Evolutionary conservation across 768 basidiomycete species (phyloP).

Genomic region (Antrodiella citrinella): DNA sequence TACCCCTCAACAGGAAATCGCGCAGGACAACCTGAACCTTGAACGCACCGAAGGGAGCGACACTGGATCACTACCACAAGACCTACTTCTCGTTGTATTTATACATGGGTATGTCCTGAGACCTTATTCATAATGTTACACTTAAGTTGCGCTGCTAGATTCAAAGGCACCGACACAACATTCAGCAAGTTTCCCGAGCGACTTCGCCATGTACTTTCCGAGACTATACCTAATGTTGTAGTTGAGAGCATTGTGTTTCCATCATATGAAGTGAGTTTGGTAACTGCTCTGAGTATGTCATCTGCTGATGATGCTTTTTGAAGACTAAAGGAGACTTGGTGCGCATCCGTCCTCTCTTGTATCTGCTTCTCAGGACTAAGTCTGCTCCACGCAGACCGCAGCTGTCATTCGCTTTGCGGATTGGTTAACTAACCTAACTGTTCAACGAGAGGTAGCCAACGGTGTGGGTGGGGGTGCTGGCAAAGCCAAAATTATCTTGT

Average conservation of each 20-base stretch:
- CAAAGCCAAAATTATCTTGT: constrained; percentile 70
- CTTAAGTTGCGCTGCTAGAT: constrained; percentile 22
- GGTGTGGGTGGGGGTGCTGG: constrained; percentile 71
- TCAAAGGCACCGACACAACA: constrained; percentile 59
- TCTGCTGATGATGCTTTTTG: background rate
- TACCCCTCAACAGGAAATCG: too few relatives aligned
- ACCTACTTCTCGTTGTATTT: constrained; percentile 62
- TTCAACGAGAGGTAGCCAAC: constrained; percentile 73
- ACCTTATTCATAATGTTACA: background rate
- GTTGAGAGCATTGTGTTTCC: constrained; percentile 83
- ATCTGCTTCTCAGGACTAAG: background rate
- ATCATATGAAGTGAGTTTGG: constrained; percentile 78
- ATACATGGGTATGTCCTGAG: constrained; percentile 61
- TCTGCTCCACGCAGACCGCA: constrained; percentile 40
- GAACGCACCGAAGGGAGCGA: too few relatives aligned
- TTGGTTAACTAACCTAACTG: constrained; percentile 85
- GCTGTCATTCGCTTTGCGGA: constrained; percentile 84
- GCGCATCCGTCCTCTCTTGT: too few relatives aligned
- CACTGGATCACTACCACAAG: constrained; percentile 26
- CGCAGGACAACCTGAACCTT: too few relatives aligned
- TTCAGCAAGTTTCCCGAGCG: constrained; percentile 75
- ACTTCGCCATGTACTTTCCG: constrained; percentile 66
- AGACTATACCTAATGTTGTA: constrained; percentile 44
- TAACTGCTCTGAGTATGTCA: constrained; percentile 1
- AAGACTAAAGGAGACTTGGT: constrained; percentile 91